Evolutionary conservation across 2,329 filamentous ascomycete species (phyloP), one percentile per base, ranked within the genome.

Genomic region (Trichophyton simii): DNA sequence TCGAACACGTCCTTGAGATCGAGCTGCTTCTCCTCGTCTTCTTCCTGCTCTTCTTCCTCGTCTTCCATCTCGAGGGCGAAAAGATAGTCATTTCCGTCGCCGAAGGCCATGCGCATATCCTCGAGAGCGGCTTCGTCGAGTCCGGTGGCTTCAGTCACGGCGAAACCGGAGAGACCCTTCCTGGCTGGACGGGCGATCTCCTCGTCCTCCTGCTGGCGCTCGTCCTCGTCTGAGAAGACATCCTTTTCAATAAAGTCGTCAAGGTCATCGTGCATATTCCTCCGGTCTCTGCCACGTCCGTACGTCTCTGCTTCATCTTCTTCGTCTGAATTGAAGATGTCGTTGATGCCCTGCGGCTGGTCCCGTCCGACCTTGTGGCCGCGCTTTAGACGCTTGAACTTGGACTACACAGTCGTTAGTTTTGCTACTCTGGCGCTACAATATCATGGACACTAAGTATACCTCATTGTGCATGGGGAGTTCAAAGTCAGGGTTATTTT

Each of bases 1-100:
- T 99, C 94, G 69, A 99, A 99, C 58, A 99, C 92, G 72, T 99
- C 92, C 77, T 97, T 96, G 65, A 99, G 83, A 74, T 96, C 90
- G 48, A 97, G 84, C 52, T 87, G 86, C 68, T 91, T 88, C 66
- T 95, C 89, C 64, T 89, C 88, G 63, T 86, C 83, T 66, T 88
- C 81, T 62, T 87, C 85, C 57, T 89, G 86, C 66, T 95, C 89
- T 62, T 85, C 82, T 66, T 91, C 87, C 58, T 91, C 87, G 54
- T 94, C 88, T 73, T 97, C 91, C 69, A 92, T 80, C 59, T 92
- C 88, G 57, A 99, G 78, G 7, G 92, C 94, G 86, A 95, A 99
- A 67, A 91, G 87, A 71, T 97, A 99, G 70, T 99, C 94, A 66
- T 89, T 90, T 61, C 94, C 92, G 70, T 95, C 90, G 64, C 94